These are phyloP conservation scores for Euphorbia schlechtendalii DNA, from an alignment of 441 rosid species.

Conservation along the genomic window DNA sequence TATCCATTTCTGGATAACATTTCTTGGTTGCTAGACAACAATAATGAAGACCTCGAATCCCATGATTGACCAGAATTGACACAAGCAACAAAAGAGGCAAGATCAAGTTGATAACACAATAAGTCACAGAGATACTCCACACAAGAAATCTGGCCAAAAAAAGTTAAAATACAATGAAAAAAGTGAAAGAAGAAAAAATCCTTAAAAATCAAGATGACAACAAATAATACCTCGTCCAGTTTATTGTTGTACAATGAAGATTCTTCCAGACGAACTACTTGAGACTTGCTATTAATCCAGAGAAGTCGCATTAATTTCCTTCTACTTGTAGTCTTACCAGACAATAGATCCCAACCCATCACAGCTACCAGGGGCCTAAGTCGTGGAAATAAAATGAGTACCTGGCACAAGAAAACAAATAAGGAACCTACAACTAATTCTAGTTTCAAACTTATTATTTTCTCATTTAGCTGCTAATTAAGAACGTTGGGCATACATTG, in stretches of 20 bases:
- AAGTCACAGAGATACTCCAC: slow-evolving; percentile 84
- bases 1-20: slow-evolving; percentile 39
- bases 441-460: slow-evolving; percentile 17
- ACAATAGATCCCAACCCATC: slow-evolving; percentile 95
- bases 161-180: neutral
- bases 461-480: slow-evolving; percentile 23
- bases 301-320: slow-evolving; percentile 74
- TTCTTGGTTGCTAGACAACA: slow-evolving; percentile 54
- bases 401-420: slow-evolving; percentile 38
- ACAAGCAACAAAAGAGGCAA: slow-evolving; percentile 83
- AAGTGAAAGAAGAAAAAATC: neutral
- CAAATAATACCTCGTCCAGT: slow-evolving; percentile 55
- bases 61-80: slow-evolving; percentile 83
- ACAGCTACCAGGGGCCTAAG: slow-evolving; percentile 83
- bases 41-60: slow-evolving; percentile 63
- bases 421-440: slow-evolving; percentile 16
- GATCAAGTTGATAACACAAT: slow-evolving; percentile 82
- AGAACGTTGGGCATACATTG: slow-evolving; percentile 56
- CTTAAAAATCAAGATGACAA: neutral
- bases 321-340: slow-evolving; percentile 64
- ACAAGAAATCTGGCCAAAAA: slow-evolving; percentile 60
- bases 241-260: slow-evolving; percentile 60
- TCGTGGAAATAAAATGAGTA: slow-evolving; percentile 69
- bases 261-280: slow-evolving; percentile 64
- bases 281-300: slow-evolving; percentile 69